phyloP scores from a whole-genome alignment of 23 red algal genomes.

The Gracilaria vermiculophylla region DNA sequence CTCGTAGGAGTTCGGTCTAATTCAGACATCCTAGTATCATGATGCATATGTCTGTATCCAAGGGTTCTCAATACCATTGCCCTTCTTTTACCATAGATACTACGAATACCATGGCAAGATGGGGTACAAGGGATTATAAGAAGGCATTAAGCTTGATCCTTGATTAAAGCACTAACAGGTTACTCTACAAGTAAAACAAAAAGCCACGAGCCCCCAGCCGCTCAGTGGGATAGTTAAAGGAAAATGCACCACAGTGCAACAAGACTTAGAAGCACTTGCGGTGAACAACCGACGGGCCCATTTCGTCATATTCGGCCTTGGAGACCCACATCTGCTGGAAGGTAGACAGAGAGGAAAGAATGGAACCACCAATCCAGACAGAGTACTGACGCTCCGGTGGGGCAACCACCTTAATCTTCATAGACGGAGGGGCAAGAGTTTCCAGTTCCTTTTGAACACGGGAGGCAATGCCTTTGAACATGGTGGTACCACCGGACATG shows the following conservation, averaged over 20 bases:
- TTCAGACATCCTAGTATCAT: too few relatives aligned
- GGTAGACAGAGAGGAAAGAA: slow-evolving; percentile 87
- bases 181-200: slow-evolving; percentile 39
- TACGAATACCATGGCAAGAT: neutral
- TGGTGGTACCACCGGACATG: slow-evolving; percentile 96
- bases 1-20: too few relatives aligned
- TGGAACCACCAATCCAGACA: slow-evolving; percentile 97
- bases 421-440: slow-evolving; percentile 78
- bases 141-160: slow-evolving; percentile 19
- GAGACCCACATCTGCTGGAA: slow-evolving; percentile 99
- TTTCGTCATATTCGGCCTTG: slow-evolving; percentile 99
- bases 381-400: slow-evolving; percentile 94
- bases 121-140: neutral
- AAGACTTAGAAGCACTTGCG: slow-evolving; percentile 98
- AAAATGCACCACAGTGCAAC: neutral
- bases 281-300: slow-evolving; percentile 96
- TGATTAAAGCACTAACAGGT: slow-evolving; percentile 20
- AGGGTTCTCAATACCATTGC: too few relatives aligned
- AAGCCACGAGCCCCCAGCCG: slow-evolving; percentile 18
- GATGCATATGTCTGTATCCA: too few relatives aligned
- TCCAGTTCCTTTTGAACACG: slow-evolving; percentile 94
- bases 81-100: too few relatives aligned
- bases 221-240: neutral
- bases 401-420: slow-evolving; percentile 98
- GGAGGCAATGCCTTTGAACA: slow-evolving; percentile 93